Base-by-base conservation (phyloP, 1,284 basidiomycete genomes). In the Peniophora sp. region DNA sequence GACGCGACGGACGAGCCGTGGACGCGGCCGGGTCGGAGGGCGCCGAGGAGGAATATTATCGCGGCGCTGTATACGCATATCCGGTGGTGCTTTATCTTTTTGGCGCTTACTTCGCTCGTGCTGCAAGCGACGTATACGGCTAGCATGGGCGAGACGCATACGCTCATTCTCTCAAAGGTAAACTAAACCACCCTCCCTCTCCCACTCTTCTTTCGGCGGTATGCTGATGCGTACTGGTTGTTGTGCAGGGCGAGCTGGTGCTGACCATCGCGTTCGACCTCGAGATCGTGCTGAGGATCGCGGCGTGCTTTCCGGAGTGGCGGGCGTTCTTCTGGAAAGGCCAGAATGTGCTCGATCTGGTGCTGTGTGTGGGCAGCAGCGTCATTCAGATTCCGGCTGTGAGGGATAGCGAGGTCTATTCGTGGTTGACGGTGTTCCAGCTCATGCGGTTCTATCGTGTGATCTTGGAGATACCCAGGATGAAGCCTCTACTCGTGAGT, bases 381-480 rank as follows among this genome's bases (percentile, higher is more conserved):
- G 72, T 97, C 60, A 92, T 97, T 34, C 92, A 97, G 64, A 86
- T 97, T 39, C 95, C 96, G 0, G 74, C 63, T 11, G 86, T 98
- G 36, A 75, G 77, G 49, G 57, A 76, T 24, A 85, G 86, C 5
- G 52, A 57, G 2, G 75, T 84, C 2, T 97, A 97, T 61, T 79
- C 85, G 0, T 99, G 96, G 96, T 78, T 98, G 57, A 97, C 92
- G 2, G 79, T 90, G 39, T 91, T 98, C 60, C 91, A 95, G 63
- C 72, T 98, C 5, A 75, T 79, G 54, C 76, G 96, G 56, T 98
- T 97, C 72, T 98, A 99, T 66, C 78, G 96, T 1, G 92, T 98
- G 32, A 95, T 98, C 60, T 66, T 97, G 42, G 88, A 85, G 43
- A 79, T 96, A 14, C 93, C 93, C 1, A 75, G 90, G 51, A 94